A percentile compares a stretch with the other conserved stretches of the same genome.
Evolutionary conservation across 192 early-diverging fungal genomes (phyloP).

Genomic region (Phycomyces nitens): DNA sequence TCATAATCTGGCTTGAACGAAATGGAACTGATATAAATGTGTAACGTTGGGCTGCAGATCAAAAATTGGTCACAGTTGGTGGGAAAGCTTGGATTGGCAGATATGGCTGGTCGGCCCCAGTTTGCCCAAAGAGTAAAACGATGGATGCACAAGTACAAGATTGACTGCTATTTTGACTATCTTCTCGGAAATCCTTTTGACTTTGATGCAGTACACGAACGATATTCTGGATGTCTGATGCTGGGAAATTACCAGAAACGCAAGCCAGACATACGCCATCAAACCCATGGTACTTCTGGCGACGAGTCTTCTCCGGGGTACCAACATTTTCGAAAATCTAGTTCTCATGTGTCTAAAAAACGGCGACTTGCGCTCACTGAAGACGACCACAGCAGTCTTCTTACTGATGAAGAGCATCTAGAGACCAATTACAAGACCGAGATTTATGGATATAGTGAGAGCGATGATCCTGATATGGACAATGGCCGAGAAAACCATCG

Average conservation of each 20-base stretch:
- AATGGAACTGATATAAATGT: background rate
- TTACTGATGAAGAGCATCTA: background rate
- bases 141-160: conserved; percentile 43
- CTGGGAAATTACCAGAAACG: conserved; percentile 38
- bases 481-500: conserved; percentile 7
- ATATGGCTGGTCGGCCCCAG: conserved; percentile 32
- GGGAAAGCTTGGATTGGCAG: conserved; percentile 33
- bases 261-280: background rate
- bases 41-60: conserved; percentile 16
- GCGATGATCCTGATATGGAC: conserved; percentile 9
- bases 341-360: background rate
- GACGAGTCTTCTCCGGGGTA: background rate
- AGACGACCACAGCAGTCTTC: background rate
- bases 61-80: conserved; percentile 43
- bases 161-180: conserved; percentile 41
- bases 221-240: conserved; percentile 34
- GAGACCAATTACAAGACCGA: conserved; percentile 2
- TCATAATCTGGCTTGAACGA: background rate
- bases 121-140: conserved; percentile 41
- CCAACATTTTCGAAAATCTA: background rate
- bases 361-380: background rate
- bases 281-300: conserved; percentile 6
- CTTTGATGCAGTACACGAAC: conserved; percentile 23
- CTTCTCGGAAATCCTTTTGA: conserved; percentile 30
- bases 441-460: conserved; percentile 6